Percentiles rank a stretch among this genome's conserved stretches.
phyloP scores from a whole-genome alignment of 2,329 filamentous ascomycete species.

The Podosphaera aphanis region DNA sequence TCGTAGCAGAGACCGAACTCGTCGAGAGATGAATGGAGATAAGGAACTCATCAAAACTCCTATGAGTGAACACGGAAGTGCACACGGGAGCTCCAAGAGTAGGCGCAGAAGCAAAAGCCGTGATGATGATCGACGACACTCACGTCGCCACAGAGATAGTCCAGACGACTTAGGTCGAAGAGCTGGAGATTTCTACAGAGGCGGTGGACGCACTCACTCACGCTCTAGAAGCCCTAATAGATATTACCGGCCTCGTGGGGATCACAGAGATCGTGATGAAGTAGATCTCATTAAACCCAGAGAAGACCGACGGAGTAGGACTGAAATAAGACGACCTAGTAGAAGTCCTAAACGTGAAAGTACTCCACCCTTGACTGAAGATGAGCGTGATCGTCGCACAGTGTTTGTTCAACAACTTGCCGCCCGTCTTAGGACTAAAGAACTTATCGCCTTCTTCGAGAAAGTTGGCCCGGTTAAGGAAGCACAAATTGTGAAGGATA shows the following conservation, averaged over 20 bases:
- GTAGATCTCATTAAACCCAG: constrained; percentile 23
- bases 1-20: constrained; percentile 28
- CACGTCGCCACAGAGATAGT: constrained; percentile 43
- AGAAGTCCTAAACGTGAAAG: constrained; percentile 22
- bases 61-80: constrained; percentile 50
- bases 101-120: constrained; percentile 59
- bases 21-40: constrained; percentile 22
- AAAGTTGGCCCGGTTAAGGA: constrained; percentile 87
- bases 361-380: constrained; percentile 63
- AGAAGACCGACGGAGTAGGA: constrained; percentile 21
- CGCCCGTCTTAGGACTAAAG: constrained; percentile 72
- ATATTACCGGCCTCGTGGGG: constrained; percentile 26
- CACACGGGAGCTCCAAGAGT: constrained; percentile 49
- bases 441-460: constrained; percentile 87
- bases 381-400: constrained; percentile 88
- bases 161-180: constrained; percentile 22
- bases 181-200: constrained; percentile 48
- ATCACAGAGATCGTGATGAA: constrained; percentile 27
- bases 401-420: constrained; percentile 98
- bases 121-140: constrained; percentile 50
- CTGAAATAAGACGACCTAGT: constrained; percentile 18
- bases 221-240: constrained; percentile 49
- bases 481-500: constrained; percentile 94
- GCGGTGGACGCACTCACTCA: constrained; percentile 37
- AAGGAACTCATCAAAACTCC: constrained; percentile 41